Evolutionary conservation across 2,329 filamentous ascomycete species (phyloP), one percentile per base, ranked within the genome.

Genomic region (Sphaerostilbella broomeana): DNA sequence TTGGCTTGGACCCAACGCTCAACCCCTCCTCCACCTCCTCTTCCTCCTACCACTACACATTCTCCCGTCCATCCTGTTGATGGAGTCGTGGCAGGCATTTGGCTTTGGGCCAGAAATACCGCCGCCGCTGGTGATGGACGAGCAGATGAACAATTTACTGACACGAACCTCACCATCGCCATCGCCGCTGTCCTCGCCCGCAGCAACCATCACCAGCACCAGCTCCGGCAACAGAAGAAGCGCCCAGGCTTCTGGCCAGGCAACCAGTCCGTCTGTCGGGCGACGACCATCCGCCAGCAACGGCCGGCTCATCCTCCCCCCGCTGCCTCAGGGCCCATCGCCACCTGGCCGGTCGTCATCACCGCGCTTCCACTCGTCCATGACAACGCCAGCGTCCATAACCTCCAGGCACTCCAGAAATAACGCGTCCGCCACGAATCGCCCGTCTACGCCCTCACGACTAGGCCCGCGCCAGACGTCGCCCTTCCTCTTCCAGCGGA

Each of bases 291-390:
- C 18, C 10, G 5, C 22, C 30, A 12, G 15, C 38, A 28, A 17
- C 25, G 10, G 16, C 28, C 33, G 27, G 26, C 31, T 19, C 16
- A 29, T 44, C n/a, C 43, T 40, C 22, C 43, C 42, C 24, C 46
- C 32, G 13, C 34, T 41, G 33, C 43, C 37, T 18, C 32, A 42
- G 20, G 22, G 37, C 20, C 35, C 35, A 31, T 44, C 45, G 29
- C 42, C 46, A 33, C 35, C 24, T 19, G 34, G 30, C 35, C 47
- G 40, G 28, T 49, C 44, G 4, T 47, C 43, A n/a, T 45, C 46
- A 11, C 43, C 42, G 4, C 43, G 47, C 26, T 35, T 40, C 15
- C 40, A 45, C 32, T 8, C 38, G 12, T 27, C 27, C 20, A 17
- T 9, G n/a, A 6, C 33, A 6, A 29, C 28, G 18, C 19, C 32